Percentiles rank a stretch among this genome's conserved stretches.
phyloP scores from a whole-genome alignment of 176 grass and related monocot species.

The Secale cereale region DNA sequence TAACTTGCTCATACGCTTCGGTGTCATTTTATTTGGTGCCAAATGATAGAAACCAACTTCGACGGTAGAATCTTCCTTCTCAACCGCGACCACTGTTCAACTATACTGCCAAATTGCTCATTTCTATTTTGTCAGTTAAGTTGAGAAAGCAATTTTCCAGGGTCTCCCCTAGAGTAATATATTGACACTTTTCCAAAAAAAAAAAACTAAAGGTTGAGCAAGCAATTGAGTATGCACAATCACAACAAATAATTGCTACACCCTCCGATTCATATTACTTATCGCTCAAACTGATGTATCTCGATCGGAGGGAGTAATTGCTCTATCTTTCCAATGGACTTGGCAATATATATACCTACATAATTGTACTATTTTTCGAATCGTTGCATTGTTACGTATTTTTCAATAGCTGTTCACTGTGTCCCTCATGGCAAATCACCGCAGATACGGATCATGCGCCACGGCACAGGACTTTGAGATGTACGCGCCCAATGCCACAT shows the following conservation, averaged over 20 bases:
- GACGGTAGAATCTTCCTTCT: background rate
- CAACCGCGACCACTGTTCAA: background rate
- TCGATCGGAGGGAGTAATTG: too few species aligned
- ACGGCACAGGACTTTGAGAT: slow-evolving; percentile 41
- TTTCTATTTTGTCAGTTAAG: background rate
- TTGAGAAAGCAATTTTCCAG: background rate
- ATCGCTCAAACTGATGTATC: too few species aligned
- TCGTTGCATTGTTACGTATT: background rate
- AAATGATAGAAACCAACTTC: background rate
- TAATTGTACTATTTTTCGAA: background rate
- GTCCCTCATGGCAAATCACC: background rate
- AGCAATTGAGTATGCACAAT: too few species aligned
- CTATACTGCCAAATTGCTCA: background rate
- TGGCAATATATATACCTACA: background rate
- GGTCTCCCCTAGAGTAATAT: too few species aligned
- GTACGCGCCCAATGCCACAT: slow-evolving; percentile 23
- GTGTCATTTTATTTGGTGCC: too few species aligned
- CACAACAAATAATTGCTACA: too few species aligned
- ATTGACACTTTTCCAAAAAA: too few species aligned
- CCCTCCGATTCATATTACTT: too few species aligned
- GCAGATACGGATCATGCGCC: slow-evolving; percentile 36
- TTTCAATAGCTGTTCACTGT: background rate
- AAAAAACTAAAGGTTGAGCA: too few species aligned
- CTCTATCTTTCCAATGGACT: background rate
- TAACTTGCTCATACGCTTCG: background rate